Evolutionary conservation across 192 early-diverging fungal genomes (phyloP).

Genomic region (Thoreauomyces humboldtii): DNA sequence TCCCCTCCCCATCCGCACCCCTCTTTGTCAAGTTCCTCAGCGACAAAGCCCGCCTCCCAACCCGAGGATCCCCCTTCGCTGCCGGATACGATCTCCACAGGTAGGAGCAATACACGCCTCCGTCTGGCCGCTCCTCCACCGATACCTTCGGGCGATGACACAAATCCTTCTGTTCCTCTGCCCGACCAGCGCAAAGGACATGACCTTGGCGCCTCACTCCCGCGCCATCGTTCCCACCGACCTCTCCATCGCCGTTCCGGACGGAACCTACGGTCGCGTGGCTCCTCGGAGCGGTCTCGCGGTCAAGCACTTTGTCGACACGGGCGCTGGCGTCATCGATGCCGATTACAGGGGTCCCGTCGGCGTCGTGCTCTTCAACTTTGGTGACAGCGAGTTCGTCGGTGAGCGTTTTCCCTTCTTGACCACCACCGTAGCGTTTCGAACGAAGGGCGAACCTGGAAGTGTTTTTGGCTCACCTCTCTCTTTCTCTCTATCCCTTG

Average conservation of each 20-base stretch:
- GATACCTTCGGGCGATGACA: too few relatives aligned
- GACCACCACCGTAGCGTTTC: background rate
- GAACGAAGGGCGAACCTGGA: background rate
- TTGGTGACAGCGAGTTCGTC: conserved; percentile 64
- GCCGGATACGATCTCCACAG: conserved; percentile 93
- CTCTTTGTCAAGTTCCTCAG: conserved; percentile 72
- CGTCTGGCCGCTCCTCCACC: too few relatives aligned
- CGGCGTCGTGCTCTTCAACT: conserved; percentile 87
- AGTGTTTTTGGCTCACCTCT: background rate
- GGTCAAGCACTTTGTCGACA: conserved; percentile 84
- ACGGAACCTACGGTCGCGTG: conserved; percentile 90
- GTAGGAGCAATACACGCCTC: conserved; percentile 7
- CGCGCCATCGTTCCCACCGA: conserved; percentile 83
- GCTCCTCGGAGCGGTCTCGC: conserved; percentile 92
- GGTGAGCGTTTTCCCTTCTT: conserved; percentile 28
- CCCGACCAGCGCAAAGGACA: conserved; percentile 28
- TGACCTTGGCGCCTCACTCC: conserved; percentile 69
- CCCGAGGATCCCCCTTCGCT: conserved; percentile 72
- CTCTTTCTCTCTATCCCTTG: background rate
- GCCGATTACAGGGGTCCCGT: conserved; percentile 86
- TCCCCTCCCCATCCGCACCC: too few relatives aligned
- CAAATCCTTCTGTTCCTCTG: too few relatives aligned
- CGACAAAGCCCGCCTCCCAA: conserved; percentile 74
- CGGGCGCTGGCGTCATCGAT: conserved; percentile 90
- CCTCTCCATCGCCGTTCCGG: conserved; percentile 78